Percentiles rank a stretch among this genome's conserved stretches.
phyloP scores from a whole-genome alignment of 768 basidiomycete species.

The Pisolithus tinctorius region DNA sequence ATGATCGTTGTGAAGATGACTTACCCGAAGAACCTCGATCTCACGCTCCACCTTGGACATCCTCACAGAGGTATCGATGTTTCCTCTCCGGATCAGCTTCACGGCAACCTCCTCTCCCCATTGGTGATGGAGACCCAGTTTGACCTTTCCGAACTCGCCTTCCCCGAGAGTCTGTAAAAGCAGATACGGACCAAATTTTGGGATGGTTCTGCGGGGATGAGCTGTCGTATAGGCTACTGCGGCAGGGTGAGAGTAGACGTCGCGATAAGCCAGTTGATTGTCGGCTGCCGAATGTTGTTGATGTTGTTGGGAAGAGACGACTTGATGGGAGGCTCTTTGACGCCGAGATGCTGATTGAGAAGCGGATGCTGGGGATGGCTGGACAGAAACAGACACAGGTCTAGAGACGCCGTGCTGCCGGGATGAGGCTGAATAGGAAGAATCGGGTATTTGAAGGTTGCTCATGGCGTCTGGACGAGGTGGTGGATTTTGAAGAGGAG shows the following conservation, averaged over 20 bases:
- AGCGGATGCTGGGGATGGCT: constrained; percentile 41
- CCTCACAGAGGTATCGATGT: constrained; percentile 77
- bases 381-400: constrained; percentile 55
- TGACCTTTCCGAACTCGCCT: constrained; percentile 98
- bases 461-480: constrained; percentile 15
- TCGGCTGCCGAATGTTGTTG: constrained; percentile 32
- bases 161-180: constrained; percentile 95
- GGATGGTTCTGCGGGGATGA: constrained; percentile 80
- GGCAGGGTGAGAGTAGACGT: constrained; percentile 81
- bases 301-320: constrained; percentile 46
- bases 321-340: constrained; percentile 69
- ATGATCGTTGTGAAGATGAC: constrained; percentile 21
- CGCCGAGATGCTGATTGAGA: constrained; percentile 41
- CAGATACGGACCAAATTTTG: constrained; percentile 93
- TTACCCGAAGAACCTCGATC: constrained; percentile 91
- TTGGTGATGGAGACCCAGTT: constrained; percentile 87
- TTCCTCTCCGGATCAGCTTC: constrained; percentile 91
- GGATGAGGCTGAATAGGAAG: constrained; percentile 36
- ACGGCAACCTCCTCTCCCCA: constrained; percentile 99
- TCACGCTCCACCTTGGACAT: constrained; percentile 96
- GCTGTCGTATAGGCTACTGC: constrained; percentile 77
- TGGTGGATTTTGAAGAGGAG: constrained; percentile 1
- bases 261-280: constrained; percentile 47
- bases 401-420: constrained; percentile 35
- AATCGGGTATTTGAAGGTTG: constrained; percentile 40